Evolutionary conservation across 2,329 filamentous ascomycete genomes (phyloP).

Genomic region (Alternaria longipes): DNA sequence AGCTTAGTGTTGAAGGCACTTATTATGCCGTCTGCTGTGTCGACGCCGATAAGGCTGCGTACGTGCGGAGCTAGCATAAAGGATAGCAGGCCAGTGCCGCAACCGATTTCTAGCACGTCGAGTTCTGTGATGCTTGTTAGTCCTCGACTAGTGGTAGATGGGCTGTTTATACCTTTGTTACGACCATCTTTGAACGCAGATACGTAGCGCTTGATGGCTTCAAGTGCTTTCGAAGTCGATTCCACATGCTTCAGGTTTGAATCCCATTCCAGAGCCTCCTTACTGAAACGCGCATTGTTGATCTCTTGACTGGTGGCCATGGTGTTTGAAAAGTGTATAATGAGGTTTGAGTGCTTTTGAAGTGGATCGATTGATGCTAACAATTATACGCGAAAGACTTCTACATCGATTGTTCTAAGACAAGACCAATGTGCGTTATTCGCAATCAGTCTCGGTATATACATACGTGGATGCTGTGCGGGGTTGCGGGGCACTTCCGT

Average conservation of each 20-base stretch:
- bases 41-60: constrained; percentile 61
- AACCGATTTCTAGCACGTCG: constrained; percentile 65
- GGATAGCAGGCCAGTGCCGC: constrained; percentile 65
- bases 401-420: background rate
- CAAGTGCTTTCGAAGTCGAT: constrained; percentile 56
- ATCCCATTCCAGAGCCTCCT: constrained; percentile 65
- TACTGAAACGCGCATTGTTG: constrained; percentile 62
- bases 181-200: constrained; percentile 44
- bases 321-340: background rate
- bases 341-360: background rate
- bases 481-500: constrained; percentile 5
- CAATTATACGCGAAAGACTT: background rate
- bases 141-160: background rate
- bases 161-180: constrained; percentile 34
- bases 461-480: background rate
- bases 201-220: constrained; percentile 56
- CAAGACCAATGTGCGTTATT: background rate
- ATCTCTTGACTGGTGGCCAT: constrained; percentile 27
- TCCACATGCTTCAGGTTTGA: constrained; percentile 61
- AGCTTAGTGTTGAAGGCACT: constrained; percentile 60
- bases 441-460: no score
- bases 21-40: constrained; percentile 66
- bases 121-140: constrained; percentile 32
- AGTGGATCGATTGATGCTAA: background rate
- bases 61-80: constrained; percentile 60